Evolutionary conservation across 768 basidiomycete species (phyloP).

Genomic region (Mycena sanguinolenta): DNA sequence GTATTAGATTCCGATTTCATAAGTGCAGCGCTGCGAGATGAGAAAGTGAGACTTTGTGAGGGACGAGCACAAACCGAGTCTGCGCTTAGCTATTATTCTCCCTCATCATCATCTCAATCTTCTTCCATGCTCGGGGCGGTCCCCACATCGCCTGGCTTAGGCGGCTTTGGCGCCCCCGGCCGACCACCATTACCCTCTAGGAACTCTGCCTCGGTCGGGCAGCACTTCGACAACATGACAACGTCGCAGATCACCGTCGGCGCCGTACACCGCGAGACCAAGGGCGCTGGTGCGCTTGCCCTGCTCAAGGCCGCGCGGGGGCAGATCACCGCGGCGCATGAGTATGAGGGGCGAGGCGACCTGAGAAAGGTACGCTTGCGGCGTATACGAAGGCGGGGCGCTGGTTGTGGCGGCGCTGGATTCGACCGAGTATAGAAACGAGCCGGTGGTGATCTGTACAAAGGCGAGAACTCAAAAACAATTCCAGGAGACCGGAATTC

Average conservation of each 20-base stretch:
- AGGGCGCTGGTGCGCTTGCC: constrained; percentile 69
- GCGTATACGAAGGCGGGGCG: constrained; percentile 71
- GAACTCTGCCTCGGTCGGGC: constrained; percentile 36
- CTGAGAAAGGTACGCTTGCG: constrained; percentile 70
- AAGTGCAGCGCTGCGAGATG: too few species aligned
- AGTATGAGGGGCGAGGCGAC: constrained; percentile 69
- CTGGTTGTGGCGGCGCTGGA: constrained; percentile 72
- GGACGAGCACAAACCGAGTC: too few species aligned
- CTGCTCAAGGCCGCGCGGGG: constrained; percentile 74
- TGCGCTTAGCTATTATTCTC: too few species aligned
- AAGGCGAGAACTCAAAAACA: too few species aligned
- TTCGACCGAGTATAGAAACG: constrained; percentile 70
- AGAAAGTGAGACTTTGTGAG: too few species aligned
- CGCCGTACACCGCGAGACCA: constrained; percentile 63
- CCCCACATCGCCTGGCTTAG: constrained; percentile 43
- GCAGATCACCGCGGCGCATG: constrained; percentile 67
- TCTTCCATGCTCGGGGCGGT: constrained; percentile 44
- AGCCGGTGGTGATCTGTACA: too few species aligned
- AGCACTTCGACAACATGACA: constrained; percentile 52
- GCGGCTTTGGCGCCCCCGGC: constrained; percentile 46
- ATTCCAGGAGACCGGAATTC: too few species aligned
- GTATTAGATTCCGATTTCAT: too few species aligned
- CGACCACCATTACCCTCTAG: too few species aligned
- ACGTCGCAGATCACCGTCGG: constrained; percentile 60
- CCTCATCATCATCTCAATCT: too few species aligned